Base-by-base conservation (phyloP, 1,284 basidiomycete genomes). In the Fomitiporia mediterranea region DNA sequence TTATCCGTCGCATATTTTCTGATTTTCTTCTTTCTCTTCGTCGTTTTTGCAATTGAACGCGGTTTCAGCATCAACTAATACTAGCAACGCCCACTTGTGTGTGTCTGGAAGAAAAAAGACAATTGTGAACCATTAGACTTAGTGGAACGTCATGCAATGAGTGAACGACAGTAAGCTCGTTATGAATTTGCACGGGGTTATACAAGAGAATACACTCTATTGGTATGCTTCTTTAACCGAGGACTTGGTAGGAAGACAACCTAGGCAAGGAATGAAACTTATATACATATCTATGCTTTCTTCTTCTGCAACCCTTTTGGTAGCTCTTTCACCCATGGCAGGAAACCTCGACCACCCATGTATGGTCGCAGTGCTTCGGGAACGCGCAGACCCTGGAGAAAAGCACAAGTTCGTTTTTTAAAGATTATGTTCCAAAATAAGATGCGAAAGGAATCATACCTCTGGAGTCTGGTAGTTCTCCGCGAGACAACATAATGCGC, bases 391-490 rank as follows among this genome's bases (percentile, higher is more conserved):
- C 96, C 96, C 86, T 95, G 65, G 17, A 52, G 32, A 15, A 35
- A 2, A 30, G 27, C 8, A 40, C n/a, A n/a, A n/a, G n/a, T n/a
- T n/a, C n/a, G n/a, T n/a, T n/a, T n/a, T n/a, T n/a, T 17, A 21
- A 32, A 53, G 21, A 39, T 19, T 58, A 21, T 25, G 21, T 43
- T 30, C 6, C 17, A 23, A 30, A 35, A n/a, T 32, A 9, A 5
- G 40, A 39, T 34, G 53, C 34, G 56, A 25, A 23, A 55, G 34
- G 56, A 23, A 15, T 74, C 83, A 62, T 66, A 94, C 93, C 57
- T 98, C 94, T 0, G 87, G 80, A 0, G 94, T 98, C 75, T 99
- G 97, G 70, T 95, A 95, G 73, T 99, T 99, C 74, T 99, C 96
- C n/a, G 94, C 96, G 47, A 99, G 67, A 72, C 97, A 98, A 74